Percentiles rank a stretch among this genome's conserved stretches.
These are phyloP conservation scores for Mortierella sp. DNA, from an alignment of 371 early-diverging fungal genomes.

Conservation along the genomic window DNA sequence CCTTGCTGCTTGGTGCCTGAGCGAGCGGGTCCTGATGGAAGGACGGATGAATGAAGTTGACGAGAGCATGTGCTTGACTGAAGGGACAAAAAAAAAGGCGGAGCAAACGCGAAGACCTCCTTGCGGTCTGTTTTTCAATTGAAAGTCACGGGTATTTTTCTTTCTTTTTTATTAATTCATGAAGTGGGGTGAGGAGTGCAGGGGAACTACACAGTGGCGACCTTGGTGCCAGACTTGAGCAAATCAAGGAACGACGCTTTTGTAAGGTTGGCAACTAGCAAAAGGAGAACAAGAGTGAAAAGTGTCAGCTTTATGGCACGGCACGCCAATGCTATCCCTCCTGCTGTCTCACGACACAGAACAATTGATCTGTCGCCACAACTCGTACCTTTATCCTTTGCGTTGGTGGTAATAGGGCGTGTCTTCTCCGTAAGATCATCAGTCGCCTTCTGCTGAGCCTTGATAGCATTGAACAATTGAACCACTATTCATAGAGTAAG, in stretches of 20 bases:
- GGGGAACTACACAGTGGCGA: constrained; percentile 32
- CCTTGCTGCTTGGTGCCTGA: neutral
- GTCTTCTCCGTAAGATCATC: constrained; percentile 65
- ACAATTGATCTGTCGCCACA: neutral
- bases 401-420: constrained; percentile 60
- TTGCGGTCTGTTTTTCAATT: neutral
- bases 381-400: constrained; percentile 68
- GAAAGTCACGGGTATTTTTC: neutral
- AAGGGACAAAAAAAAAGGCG: neutral
- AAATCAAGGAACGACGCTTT: constrained; percentile 75
- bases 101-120: neutral
- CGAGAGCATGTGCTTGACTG: neutral
- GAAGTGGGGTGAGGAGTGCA: neutral
- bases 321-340: no score
- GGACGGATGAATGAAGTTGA: constrained; percentile 12
- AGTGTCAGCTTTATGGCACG: neutral
- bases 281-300: neutral
- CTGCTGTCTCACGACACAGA: neutral
- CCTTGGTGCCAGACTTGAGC: constrained; percentile 67
- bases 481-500: constrained; percentile 66
- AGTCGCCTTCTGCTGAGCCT: constrained; percentile 79
- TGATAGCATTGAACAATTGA: constrained; percentile 87
- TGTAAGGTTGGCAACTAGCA: constrained; percentile 70
- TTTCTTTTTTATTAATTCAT: neutral
- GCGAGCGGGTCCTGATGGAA: neutral